These are phyloP conservation scores for Mycena kentingensis DNA, from an alignment of 768 basidiomycete species.

Conservation along the genomic window DNA sequence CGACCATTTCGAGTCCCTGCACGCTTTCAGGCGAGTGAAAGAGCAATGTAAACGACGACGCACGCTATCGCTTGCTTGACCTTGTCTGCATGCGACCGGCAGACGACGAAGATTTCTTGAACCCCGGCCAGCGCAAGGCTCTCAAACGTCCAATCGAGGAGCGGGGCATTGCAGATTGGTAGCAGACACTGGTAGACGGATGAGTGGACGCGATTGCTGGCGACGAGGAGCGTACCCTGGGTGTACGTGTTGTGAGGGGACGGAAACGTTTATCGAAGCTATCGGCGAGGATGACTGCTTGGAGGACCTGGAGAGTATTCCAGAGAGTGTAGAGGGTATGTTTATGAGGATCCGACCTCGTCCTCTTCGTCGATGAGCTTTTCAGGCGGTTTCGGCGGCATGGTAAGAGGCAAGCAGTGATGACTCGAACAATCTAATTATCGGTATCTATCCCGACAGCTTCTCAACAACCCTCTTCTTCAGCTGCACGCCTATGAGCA, in stretches of 20 bases:
- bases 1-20: constrained; percentile 84
- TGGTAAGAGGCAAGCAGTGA: constrained; percentile 30
- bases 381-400: constrained; percentile 69
- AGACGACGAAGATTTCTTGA: constrained; percentile 94
- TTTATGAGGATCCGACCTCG: constrained; percentile 42
- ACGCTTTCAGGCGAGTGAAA: constrained; percentile 16
- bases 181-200: constrained; percentile 69
- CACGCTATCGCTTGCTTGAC: constrained; percentile 86
- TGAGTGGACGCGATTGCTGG: constrained; percentile 7
- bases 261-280: constrained; percentile 93
- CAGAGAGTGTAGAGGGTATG: not conserved
- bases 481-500: not conserved
- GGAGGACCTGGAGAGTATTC: constrained; percentile 48
- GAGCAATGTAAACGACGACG: constrained; percentile 28
- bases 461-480: not conserved
- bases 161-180: constrained; percentile 90
- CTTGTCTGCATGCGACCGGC: constrained; percentile 85
- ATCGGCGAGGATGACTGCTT: constrained; percentile 95
- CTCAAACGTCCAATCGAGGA: constrained; percentile 97
- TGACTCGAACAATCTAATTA: no score
- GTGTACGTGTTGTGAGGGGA: constrained; percentile 85
- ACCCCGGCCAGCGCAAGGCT: constrained; percentile 93
- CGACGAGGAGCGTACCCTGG: constrained; percentile 62
- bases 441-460: no score
- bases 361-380: constrained; percentile 72